A percentile compares a stretch with the other conserved stretches of the same genome.
These are phyloP conservation scores for Xylaria cubensis DNA, from an alignment of 495 filamentous ascomycete genomes.

Conservation along the genomic window DNA sequence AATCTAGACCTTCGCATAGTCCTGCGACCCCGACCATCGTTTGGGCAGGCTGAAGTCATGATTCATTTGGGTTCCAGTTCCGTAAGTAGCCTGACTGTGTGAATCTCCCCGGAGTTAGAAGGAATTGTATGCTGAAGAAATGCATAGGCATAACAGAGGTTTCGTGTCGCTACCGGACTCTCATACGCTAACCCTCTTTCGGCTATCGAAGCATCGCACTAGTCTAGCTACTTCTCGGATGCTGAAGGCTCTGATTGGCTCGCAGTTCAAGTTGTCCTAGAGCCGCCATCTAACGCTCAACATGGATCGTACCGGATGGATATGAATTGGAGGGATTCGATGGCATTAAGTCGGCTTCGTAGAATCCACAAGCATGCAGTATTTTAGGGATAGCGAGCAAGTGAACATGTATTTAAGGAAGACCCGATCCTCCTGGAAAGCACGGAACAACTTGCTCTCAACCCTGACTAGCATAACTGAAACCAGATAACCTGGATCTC, in stretches of 20 bases:
- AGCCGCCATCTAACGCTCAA: background rate
- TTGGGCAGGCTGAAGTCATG: conserved; percentile 32
- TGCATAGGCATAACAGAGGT: background rate
- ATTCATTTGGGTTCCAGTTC: background rate
- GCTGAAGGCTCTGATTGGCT: conserved; percentile 15
- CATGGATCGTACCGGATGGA: background rate
- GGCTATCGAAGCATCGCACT: conserved; percentile 5
- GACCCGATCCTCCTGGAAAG: background rate
- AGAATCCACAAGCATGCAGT: background rate
- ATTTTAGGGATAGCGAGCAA: background rate
- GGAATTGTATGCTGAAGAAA: background rate
- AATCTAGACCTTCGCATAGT: conserved; percentile 47
- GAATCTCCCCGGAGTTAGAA: background rate
- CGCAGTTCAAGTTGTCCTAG: background rate
- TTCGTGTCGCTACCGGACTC: background rate
- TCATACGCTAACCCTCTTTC: conserved; percentile 4
- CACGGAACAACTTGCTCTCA: background rate
- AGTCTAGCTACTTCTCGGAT: conserved; percentile 10
- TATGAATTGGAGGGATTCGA: background rate
- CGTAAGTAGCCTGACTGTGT: too few relatives aligned
- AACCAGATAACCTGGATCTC: background rate
- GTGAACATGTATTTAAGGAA: background rate
- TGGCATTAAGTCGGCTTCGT: background rate
- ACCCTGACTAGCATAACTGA: background rate
- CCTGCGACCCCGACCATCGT: conserved; percentile 41